Evolutionary conservation across 2,329 filamentous ascomycete genomes (phyloP), one percentile per base, ranked within the genome.

Genomic region (Alternaria arborescens): DNA sequence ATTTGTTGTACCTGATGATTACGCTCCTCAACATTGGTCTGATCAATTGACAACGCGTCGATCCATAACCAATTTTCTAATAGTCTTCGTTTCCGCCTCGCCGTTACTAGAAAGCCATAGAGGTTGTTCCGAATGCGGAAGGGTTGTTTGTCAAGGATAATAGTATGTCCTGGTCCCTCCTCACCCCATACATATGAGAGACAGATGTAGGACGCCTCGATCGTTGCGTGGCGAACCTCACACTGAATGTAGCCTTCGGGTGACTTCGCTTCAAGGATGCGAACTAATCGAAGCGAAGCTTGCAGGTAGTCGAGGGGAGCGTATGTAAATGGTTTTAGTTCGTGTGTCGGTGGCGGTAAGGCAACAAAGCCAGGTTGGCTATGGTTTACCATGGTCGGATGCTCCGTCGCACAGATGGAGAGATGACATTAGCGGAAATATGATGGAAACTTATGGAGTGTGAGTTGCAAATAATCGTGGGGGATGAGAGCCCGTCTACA

Each of bases 101-200:
- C 44, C 4, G 2, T 24, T 10, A 28, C 3, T 1, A 66, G 32
- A 16, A 66, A 64, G 7, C 55, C 8, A 18, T 52, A 41, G 2
- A 66, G 41, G 18, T 66, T 64, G 5, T 32, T 5, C 10, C 55
- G 55, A 8, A 66, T 41, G 1, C 10, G 7, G 3, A 55, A 55
- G 5, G 28, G 1, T 5, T 14, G 11, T 2, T 28, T 55, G 24
- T 64, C 51, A 1, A 66, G 55, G 0, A 51, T 4, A 2, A 62
- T 48, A 3, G 12, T 24, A 4, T 34, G 18, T 2, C 12, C 5
- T 22, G 16, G 11, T 5, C 12, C 40, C 2, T 28, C 14, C 0
- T 42, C 34, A 1, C 60, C 62, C 65, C 62, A 65, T 2, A 55
- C 50, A 24, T 67, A 65, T 0, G 60, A 67, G 5, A 67, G 48